Evolutionary conservation across 768 basidiomycete genomes (phyloP).

Genomic region (Serendipita sp.): DNA sequence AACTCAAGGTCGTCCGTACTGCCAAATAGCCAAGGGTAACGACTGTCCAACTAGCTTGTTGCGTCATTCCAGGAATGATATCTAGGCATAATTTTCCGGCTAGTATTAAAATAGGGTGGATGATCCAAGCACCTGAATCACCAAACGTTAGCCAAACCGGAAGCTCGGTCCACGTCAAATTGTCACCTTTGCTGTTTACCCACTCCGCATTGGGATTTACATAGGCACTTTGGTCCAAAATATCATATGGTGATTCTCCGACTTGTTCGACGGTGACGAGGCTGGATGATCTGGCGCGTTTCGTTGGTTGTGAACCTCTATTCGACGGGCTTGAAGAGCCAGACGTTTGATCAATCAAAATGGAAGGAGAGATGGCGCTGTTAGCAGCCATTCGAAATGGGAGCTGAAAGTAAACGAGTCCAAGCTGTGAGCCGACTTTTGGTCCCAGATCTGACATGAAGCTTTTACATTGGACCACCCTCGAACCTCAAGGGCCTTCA

Average conservation of each 20-base stretch:
- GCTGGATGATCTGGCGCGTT: constrained; percentile 46
- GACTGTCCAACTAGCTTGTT: constrained; percentile 88
- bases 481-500: constrained; percentile 40
- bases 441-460: constrained; percentile 19
- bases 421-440: constrained; percentile 5
- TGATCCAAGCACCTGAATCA: constrained; percentile 81
- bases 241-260: constrained; percentile 54
- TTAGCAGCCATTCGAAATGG: not conserved
- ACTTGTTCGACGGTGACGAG: constrained; percentile 78
- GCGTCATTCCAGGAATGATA: constrained; percentile 84
- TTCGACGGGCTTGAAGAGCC: constrained; percentile 21
- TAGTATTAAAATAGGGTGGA: constrained; percentile 86
- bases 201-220: constrained; percentile 79
- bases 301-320: constrained; percentile 15
- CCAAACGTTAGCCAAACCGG: not conserved
- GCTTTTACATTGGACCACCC: constrained; percentile 52
- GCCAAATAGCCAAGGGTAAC: constrained; percentile 82
- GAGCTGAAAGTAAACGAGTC: not conserved
- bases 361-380: constrained; percentile 32
- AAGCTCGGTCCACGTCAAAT: not conserved
- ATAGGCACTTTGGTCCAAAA: constrained; percentile 64
- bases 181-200: constrained; percentile 81
- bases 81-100: constrained; percentile 85
- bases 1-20: constrained; percentile 33
- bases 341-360: constrained; percentile 39